Conservation (phyloP, 257 asterid species). For the Jacaranda copaia region DNA sequence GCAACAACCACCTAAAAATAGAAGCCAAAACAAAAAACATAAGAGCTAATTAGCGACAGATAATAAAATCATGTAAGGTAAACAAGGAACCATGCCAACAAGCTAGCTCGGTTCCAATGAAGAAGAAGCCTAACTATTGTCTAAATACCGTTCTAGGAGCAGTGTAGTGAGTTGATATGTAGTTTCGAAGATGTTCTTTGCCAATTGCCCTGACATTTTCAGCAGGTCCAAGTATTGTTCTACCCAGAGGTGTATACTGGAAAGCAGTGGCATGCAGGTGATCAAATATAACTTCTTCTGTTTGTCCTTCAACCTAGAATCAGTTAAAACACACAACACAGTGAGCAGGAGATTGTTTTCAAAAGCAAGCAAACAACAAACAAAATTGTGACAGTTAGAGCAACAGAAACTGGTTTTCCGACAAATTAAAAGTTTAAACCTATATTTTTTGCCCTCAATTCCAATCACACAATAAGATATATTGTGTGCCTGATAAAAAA, state of each 20-base stretch:
- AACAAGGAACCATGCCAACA: slow-evolving; percentile 25
- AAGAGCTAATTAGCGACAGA: slow-evolving; percentile 17
- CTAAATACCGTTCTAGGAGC: slow-evolving; percentile 76
- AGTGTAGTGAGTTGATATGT: slow-evolving; percentile 80
- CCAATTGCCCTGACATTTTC: slow-evolving; percentile 71
- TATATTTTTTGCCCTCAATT: too few species aligned
- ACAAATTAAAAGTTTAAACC: neutral
- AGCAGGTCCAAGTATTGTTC: slow-evolving; percentile 93
- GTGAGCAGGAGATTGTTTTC: slow-evolving; percentile 11
- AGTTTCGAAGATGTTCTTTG: slow-evolving; percentile 60
- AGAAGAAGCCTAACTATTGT: neutral
- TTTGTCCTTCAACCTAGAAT: slow-evolving; percentile 81
- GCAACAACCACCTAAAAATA: slow-evolving; percentile 73
- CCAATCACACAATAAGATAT: neutral
- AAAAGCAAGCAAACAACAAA: slow-evolving; percentile 17
- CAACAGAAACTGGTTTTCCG: slow-evolving; percentile 8
- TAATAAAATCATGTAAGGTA: slow-evolving; percentile 14
- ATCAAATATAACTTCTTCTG: slow-evolving; percentile 89
- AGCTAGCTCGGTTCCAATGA: slow-evolving; percentile 14
- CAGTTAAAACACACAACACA: slow-evolving; percentile 21
- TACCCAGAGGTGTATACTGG: slow-evolving; percentile 86
- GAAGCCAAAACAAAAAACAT: slow-evolving; percentile 24
- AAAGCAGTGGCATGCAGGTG: slow-evolving; percentile 96
- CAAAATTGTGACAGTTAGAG: neutral
- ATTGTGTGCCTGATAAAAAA: neutral